Evolutionary conservation across 805 yeast species (phyloP).

Genomic region (Suhomyces faveliae): DNA sequence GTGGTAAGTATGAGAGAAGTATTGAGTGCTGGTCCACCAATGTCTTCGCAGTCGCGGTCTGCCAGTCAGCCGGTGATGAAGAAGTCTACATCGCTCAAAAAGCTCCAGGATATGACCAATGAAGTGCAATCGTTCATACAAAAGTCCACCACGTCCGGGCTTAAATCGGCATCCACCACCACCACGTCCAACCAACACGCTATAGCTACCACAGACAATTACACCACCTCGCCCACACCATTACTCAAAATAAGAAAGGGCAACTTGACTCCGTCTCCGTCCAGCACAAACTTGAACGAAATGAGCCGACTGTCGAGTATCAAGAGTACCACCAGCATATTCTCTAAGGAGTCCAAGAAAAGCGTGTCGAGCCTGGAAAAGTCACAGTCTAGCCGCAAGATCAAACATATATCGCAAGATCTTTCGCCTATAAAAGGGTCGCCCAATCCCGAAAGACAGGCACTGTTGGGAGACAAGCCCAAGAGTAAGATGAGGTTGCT

Average conservation of each 20-base stretch:
- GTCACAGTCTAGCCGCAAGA: neutral
- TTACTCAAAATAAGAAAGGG: neutral
- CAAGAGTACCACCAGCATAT: constrained; percentile 9
- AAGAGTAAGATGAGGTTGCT: constrained; percentile 10
- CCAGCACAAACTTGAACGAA: constrained; percentile 4
- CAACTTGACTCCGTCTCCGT: constrained; percentile 4
- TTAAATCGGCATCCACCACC: constrained; percentile 25
- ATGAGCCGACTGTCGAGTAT: constrained; percentile 7
- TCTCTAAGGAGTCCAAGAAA: constrained; percentile 9
- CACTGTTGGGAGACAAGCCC: constrained; percentile 11
- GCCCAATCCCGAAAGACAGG: constrained; percentile 10
- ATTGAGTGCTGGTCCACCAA: constrained; percentile 26
- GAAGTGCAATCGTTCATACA: constrained; percentile 16
- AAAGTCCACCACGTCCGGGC: constrained; percentile 12
- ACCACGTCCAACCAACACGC: constrained; percentile 11
- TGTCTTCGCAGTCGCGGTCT: constrained; percentile 1
- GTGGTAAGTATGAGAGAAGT: constrained; percentile 26
- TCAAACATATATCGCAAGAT: constrained; percentile 3
- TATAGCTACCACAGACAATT: constrained; percentile 1
- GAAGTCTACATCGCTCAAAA: constrained; percentile 30
- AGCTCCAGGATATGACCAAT: constrained; percentile 29
- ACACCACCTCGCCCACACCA: neutral
- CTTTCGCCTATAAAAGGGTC: constrained; percentile 14
- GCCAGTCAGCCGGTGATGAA: constrained; percentile 3
- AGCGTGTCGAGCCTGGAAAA: constrained; percentile 8